Base-by-base conservation (phyloP, 2,329 filamentous ascomycete species). In the Acephala macrosclerotiorum region DNA sequence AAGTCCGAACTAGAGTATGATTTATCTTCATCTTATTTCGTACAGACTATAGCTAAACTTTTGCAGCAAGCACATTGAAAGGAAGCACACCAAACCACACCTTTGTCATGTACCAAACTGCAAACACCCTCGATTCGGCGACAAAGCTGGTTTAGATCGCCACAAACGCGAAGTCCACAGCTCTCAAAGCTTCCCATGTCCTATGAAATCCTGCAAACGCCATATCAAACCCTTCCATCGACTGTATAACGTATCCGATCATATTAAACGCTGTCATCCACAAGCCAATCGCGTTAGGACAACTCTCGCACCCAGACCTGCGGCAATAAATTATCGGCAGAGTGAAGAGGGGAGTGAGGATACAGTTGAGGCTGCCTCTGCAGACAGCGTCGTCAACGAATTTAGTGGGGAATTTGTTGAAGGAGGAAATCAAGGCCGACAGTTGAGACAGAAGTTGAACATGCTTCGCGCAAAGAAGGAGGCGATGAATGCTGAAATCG, bases 81-180 rank as follows among this genome's bases (percentile, higher is more conserved):
- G 20, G 29, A 57, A 38, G n/a, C 55, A 57, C 55, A 57, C 29
- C 33, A 57, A 57, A 18, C 55, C 55, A 1, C 38, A 57, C 18
- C 8, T 25, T 20, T 57, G 55, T 20, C 8, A 20, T 2, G 33
- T 57, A 2, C 55, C 33, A 38, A 57, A 38, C n/a, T 57, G 55
- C 55, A 57, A 57, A 14, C 55, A 57, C 14, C 55, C 55, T 3
- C 55, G 22, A 40, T 69, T 69, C 56, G 55, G 63, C 47, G 64
- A 68, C 57, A 61, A 69, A 64, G 61, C 63, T 4, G 67, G 67
- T 25, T 57, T 71, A 1, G 49, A 60, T 11, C 65, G 69, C 25
- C 69, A 71, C 36, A 60, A 45, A 2, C 67, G 67, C 5, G 69
- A 71, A 53, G 66, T 68, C 8, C 69, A 71, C 47, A 65, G 66